Evolutionary conservation across 495 filamentous ascomycete genomes (phyloP), one percentile per base, ranked within the genome.

Genomic region (Xylaria telfairii): DNA sequence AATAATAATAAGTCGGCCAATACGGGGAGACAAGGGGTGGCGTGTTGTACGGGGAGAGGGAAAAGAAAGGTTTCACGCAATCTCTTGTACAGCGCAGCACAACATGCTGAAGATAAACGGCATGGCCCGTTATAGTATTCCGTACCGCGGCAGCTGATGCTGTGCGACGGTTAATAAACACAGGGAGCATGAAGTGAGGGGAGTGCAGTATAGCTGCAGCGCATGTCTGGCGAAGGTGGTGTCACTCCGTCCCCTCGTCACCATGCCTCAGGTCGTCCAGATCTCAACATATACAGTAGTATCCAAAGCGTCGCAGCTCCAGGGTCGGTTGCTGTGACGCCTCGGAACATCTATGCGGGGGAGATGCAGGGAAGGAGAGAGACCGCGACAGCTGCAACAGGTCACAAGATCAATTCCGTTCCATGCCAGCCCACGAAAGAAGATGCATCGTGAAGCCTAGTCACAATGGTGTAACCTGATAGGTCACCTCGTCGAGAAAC

Each of bases 391-490:
- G 51, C 65, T 54, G 13, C 67, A 63, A 63, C 44, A 62, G 57
- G 59, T 69, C 67, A 69, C 67, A 63, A 30, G 67, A 63, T 34
- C 56, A 62, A 41, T 49, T 28, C 59, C 66, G 44, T 51, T 30
- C 41, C 57, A 30, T 32, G 6, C 47, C n/a, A 51, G 12, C n/a
- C 67, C 19, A 56, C 49, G 44, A 34, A 32, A 46, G 26, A 30
- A 44, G 39, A 30, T n/a, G 34, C 32, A 69, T 49, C 17, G 47
- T 42, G 10, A 62, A 12, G 41, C 26, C 67, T 42, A 4, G 19
- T 63, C 57, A 41, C 57, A 32, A 59, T 42, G n/a, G 67, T 69
- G 67, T 49, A 63, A 56, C 59, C 32, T 69, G 67, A 69, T 51
- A 51, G 57, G 47, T 56, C 67, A 69, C 46, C n/a, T 62, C 39